Percentiles rank a stretch among this genome's conserved stretches.
phyloP scores from a whole-genome alignment of 2,329 filamentous ascomycete species.

The Apiospora kogelbergensis region DNA sequence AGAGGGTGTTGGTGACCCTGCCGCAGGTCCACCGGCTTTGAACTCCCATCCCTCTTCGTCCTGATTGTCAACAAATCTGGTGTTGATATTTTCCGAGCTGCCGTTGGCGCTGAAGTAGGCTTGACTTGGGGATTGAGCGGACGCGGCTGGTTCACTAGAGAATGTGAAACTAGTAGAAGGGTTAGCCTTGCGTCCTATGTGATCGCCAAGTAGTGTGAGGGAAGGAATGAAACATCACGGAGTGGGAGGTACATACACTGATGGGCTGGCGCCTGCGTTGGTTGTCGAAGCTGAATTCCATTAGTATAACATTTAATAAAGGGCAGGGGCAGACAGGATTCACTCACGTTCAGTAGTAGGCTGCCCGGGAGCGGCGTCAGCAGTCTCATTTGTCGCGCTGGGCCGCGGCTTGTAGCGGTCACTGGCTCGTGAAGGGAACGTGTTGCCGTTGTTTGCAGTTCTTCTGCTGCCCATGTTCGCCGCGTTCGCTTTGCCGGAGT shows the following conservation, averaged over 20 bases:
- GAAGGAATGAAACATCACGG: slow-evolving; percentile 9
- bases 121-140: slow-evolving; percentile 37
- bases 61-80: slow-evolving; percentile 55
- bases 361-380: neutral
- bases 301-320: slow-evolving; percentile 14
- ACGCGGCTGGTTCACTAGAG: slow-evolving; percentile 51
- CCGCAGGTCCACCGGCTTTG: slow-evolving; percentile 44
- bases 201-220: neutral
- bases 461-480: slow-evolving; percentile 13
- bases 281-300: slow-evolving; percentile 18
- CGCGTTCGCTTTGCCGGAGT: slow-evolving; percentile 18
- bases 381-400: slow-evolving; percentile 2
- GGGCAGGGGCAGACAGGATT: neutral
- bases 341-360: neutral
- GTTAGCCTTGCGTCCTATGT: slow-evolving; percentile 31
- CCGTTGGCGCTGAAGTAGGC: slow-evolving; percentile 39
- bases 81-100: slow-evolving; percentile 62
- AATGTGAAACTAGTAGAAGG: slow-evolving; percentile 36
- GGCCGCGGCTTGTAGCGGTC: slow-evolving; percentile 23
- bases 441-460: slow-evolving; percentile 11
- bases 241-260: slow-evolving; percentile 46
- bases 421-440: slow-evolving; percentile 20
- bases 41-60: slow-evolving; percentile 48
- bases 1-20: slow-evolving; percentile 24
- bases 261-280: slow-evolving; percentile 33